Conservation (phyloP, 345 rosid genomes). For the Draba incana region DNA sequence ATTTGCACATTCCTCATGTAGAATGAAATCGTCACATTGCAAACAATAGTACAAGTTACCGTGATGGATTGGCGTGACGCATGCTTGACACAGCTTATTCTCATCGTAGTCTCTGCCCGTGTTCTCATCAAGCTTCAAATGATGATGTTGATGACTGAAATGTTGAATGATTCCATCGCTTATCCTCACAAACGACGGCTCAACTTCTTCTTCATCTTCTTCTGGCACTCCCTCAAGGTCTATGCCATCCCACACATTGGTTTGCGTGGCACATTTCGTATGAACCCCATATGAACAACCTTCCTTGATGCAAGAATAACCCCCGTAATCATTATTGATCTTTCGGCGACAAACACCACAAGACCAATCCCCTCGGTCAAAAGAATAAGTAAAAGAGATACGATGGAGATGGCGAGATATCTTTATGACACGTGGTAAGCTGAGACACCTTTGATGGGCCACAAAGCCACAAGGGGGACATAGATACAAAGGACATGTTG, state of each 20-base stretch:
- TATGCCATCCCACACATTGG: slow-evolving; percentile 8
- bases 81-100: not conserved
- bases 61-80: not conserved
- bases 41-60: slow-evolving; percentile 3
- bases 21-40: not conserved
- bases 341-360: slow-evolving; percentile 1
- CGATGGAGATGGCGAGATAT: not conserved
- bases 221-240: not conserved
- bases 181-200: not conserved
- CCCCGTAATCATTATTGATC: not conserved
- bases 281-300: not conserved
- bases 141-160: slow-evolving; percentile 1
- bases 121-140: not conserved
- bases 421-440: slow-evolving; percentile 1
- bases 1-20: not conserved
- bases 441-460: not conserved
- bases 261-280: not conserved
- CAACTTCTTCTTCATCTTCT: not conserved
- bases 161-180: not conserved
- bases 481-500: not conserved
- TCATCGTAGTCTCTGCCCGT: not conserved
- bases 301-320: not conserved
- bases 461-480: slow-evolving; percentile 8
- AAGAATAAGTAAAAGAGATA: not conserved
- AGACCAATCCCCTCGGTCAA: not conserved